Conservation (phyloP, 176 grass and related monocot species). For the Bothriochloa decipiens region DNA sequence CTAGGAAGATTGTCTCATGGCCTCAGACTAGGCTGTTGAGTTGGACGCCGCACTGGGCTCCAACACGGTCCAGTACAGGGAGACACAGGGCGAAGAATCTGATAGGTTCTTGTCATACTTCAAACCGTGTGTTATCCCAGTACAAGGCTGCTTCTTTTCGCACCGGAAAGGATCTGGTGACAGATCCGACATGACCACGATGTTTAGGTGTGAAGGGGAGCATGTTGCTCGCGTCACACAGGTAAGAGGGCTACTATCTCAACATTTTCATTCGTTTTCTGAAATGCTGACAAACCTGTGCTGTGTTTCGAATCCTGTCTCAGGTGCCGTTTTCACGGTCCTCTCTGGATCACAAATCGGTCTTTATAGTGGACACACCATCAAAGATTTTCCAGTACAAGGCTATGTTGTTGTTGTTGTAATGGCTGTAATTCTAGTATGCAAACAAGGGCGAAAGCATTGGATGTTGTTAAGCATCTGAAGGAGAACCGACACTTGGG, state of each 20-base stretch:
- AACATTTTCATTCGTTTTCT: neutral
- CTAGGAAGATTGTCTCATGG: slow-evolving; percentile 68
- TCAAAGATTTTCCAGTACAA: slow-evolving; percentile 79
- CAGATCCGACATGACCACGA: slow-evolving; percentile 40
- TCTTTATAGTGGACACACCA: slow-evolving; percentile 76
- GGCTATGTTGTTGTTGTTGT: too few species aligned
- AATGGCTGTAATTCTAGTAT: slow-evolving; percentile 74
- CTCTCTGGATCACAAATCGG: slow-evolving; percentile 68
- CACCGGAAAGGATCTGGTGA: slow-evolving; percentile 39
- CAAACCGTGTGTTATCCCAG: slow-evolving; percentile 82
- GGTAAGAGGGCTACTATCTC: slow-evolving; percentile 43
- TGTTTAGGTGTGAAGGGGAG: slow-evolving; percentile 85
- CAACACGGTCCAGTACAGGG: slow-evolving; percentile 74
- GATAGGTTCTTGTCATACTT: slow-evolving; percentile 94
- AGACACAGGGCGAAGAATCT: slow-evolving; percentile 76
- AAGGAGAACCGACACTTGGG: slow-evolving; percentile 67
- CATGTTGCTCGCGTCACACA: slow-evolving; percentile 75
- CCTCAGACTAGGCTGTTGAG: slow-evolving; percentile 79
- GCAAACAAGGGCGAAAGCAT: slow-evolving; percentile 77
- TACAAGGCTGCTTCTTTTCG: slow-evolving; percentile 58
- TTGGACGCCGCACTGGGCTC: slow-evolving; percentile 76
- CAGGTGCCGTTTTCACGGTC: slow-evolving; percentile 67
- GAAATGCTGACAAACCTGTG: neutral
- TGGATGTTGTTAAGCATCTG: slow-evolving; percentile 85
- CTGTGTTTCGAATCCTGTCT: slow-evolving; percentile 17